phyloP scores from a whole-genome alignment of 495 filamentous ascomycete species.

The Xylaria flabelliformis region DNA sequence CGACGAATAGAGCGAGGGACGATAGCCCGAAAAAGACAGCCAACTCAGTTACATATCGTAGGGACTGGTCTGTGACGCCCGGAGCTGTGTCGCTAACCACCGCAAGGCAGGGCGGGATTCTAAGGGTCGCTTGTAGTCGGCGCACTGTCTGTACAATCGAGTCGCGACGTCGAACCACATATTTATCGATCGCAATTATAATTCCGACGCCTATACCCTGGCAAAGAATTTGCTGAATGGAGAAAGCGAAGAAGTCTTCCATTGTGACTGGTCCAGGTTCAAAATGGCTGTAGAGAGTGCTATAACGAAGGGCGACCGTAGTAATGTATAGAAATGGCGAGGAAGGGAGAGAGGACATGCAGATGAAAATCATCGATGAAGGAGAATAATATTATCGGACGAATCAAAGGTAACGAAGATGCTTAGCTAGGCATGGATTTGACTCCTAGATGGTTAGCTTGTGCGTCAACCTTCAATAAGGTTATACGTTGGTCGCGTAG shows the following conservation, averaged over 20 bases:
- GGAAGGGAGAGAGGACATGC: neutral
- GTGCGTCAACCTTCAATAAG: neutral
- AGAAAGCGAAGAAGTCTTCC: neutral
- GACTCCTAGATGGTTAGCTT: neutral
- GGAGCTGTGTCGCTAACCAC: constrained; percentile 14
- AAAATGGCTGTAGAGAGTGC: neutral
- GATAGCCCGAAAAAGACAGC: neutral
- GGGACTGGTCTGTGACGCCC: constrained; percentile 9
- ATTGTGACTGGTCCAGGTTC: neutral
- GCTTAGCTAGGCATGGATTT: neutral
- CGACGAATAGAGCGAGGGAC: neutral
- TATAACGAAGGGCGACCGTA: neutral
- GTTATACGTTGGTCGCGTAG: neutral
- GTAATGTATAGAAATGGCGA: too few species aligned
- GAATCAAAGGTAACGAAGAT: neutral
- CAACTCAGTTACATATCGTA: neutral
- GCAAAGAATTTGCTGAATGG: neutral
- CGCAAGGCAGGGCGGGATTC: neutral
- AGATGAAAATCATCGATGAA: neutral
- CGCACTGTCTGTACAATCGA: constrained; percentile 6
- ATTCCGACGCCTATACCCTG: neutral
- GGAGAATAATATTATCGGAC: neutral
- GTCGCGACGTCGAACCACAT: constrained; percentile 3
- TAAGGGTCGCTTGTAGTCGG: constrained; percentile 9
- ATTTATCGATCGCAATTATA: constrained; percentile 7